Conservation (phyloP, 139 green algal species). For the Spirogloea muscicola region DNA sequence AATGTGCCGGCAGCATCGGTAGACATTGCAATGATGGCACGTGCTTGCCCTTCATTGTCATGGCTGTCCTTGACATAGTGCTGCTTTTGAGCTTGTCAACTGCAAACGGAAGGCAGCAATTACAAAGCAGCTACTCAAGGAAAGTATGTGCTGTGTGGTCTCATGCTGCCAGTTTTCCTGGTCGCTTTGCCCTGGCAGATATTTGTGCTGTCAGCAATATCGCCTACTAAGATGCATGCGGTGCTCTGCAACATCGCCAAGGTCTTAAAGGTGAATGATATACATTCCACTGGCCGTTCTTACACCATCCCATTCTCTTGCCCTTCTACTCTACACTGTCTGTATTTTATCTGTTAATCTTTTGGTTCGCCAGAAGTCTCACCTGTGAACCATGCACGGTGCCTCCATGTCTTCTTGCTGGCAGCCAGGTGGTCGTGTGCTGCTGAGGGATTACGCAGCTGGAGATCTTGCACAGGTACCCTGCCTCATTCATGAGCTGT, state of each 20-base stretch:
- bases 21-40: conserved; percentile 37
- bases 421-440: conserved; percentile 43
- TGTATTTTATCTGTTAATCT: too few species aligned
- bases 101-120: too few species aligned
- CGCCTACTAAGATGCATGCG: conserved; percentile 53
- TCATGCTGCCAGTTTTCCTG: too few species aligned
- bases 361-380: too few species aligned
- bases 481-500: too few species aligned
- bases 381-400: too few species aligned
- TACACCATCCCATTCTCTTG: too few species aligned
- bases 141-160: too few species aligned
- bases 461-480: conserved; percentile 58
- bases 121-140: too few species aligned
- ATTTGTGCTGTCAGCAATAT: conserved; percentile 91
- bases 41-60: conserved; percentile 3
- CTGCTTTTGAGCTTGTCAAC: too few species aligned
- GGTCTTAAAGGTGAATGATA: conserved; percentile 41
- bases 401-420: neutral
- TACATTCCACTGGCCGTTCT: neutral
- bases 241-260: conserved; percentile 28
- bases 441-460: conserved; percentile 55
- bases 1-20: neutral
- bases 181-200: conserved; percentile 45
- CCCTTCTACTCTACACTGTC: too few species aligned
- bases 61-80: too few species aligned